Conservation (phyloP, 2,329 filamentous ascomycete genomes). For the Aspergillus udagawae region DNA sequence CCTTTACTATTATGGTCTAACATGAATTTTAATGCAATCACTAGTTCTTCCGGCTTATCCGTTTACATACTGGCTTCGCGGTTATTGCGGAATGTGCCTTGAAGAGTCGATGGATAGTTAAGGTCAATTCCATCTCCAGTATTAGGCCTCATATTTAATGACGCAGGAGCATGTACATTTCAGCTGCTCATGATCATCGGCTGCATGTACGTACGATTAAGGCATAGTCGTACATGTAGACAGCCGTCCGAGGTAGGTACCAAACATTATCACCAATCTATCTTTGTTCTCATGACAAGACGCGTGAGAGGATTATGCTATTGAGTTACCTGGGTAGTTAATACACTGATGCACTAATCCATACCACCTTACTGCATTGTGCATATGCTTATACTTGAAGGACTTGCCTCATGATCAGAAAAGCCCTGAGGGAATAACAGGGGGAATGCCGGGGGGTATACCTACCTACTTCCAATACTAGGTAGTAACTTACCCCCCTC, state of each 20-base stretch:
- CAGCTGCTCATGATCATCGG: background rate
- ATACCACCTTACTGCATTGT: background rate
- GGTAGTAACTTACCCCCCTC: background rate
- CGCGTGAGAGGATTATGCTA: background rate
- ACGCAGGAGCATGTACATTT: conserved; percentile 10
- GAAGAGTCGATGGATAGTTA: background rate
- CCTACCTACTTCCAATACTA: background rate
- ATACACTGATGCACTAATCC: background rate
- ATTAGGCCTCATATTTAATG: conserved; percentile 5
- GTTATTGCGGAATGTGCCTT: conserved; percentile 13
- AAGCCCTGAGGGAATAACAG: background rate
- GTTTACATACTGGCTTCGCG: conserved; percentile 12
- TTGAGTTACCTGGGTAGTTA: background rate
- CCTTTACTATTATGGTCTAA: background rate
- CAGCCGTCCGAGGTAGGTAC: background rate
- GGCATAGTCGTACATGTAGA: background rate
- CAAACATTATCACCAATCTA: background rate
- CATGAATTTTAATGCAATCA: background rate
- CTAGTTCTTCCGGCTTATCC: conserved; percentile 3
- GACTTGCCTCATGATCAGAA: background rate
- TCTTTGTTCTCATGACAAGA: background rate
- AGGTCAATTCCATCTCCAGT: background rate
- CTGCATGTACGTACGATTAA: background rate
- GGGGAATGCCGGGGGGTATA: background rate
- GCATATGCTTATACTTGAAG: background rate